Evolutionary conservation across 257 asterid genomes (phyloP).

Genomic region (Solanum paucissectum): DNA sequence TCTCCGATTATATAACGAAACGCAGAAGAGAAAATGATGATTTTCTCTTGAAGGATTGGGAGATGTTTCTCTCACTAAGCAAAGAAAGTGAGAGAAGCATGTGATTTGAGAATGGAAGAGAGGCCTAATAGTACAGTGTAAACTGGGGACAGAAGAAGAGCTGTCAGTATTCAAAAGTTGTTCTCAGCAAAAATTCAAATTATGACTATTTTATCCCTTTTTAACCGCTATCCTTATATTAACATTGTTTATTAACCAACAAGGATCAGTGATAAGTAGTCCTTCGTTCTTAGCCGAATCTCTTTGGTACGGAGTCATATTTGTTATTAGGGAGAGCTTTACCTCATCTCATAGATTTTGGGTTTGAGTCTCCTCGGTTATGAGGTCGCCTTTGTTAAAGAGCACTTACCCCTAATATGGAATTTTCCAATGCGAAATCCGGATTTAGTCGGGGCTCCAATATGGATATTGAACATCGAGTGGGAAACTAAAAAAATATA

Average conservation of each 20-base stretch:
- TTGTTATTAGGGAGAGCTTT: too few relatives aligned
- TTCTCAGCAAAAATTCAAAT: slow-evolving; percentile 24
- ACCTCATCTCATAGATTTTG: too few relatives aligned
- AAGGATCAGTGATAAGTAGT: neutral
- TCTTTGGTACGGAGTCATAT: too few relatives aligned
- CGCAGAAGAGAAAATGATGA: neutral
- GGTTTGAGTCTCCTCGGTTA: neutral
- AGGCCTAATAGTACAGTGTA: slow-evolving; percentile 14
- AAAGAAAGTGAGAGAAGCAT: neutral
- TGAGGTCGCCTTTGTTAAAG: neutral
- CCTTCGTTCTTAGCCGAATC: too few relatives aligned
- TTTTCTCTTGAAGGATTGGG: neutral
- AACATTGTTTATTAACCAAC: neutral
- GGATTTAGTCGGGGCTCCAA: too few relatives aligned
- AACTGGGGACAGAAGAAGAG: slow-evolving; percentile 50
- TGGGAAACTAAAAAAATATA: too few relatives aligned
- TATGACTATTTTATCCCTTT: slow-evolving; percentile 28
- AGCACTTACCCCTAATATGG: too few relatives aligned
- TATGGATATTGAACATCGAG: too few relatives aligned
- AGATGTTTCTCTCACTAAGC: neutral
- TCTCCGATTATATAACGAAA: neutral
- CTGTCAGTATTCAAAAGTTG: slow-evolving; percentile 40
- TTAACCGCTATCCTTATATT: slow-evolving; percentile 6
- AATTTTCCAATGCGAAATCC: too few relatives aligned
- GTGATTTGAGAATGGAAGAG: slow-evolving; percentile 13